Conservation (phyloP, 345 rosid genomes). For the Triadica sebifera region DNA sequence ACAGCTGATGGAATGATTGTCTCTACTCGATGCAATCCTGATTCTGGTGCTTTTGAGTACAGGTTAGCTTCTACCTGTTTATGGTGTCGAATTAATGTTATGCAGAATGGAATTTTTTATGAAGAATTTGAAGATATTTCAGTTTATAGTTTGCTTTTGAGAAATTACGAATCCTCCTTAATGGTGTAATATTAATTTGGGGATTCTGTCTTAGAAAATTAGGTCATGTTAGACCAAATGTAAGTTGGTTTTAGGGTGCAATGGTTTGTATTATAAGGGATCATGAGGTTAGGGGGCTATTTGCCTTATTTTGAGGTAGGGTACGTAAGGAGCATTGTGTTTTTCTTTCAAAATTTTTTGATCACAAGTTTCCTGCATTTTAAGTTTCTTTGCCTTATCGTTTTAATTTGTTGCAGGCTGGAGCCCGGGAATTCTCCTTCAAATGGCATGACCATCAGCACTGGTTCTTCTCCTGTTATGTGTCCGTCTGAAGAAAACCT, state of each 20-base stretch:
- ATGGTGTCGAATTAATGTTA: background rate
- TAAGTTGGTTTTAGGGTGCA: background rate
- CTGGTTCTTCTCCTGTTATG: constrained; percentile 21
- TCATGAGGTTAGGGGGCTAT: background rate
- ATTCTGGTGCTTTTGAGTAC: constrained; percentile 52
- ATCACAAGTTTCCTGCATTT: background rate
- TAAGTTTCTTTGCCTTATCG: background rate
- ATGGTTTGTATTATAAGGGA: background rate
- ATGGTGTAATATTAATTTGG: background rate
- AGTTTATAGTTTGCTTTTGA: background rate
- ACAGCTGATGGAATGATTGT: constrained; percentile 49
- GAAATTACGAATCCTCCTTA: background rate
- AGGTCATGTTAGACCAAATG: background rate
- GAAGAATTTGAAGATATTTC: background rate
- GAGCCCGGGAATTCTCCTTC: constrained; percentile 39
- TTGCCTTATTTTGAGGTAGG: background rate
- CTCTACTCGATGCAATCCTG: constrained; percentile 39
- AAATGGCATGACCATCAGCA: background rate
- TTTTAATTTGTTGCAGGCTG: constrained; percentile 42
- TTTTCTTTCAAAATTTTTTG: background rate
- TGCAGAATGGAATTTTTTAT: background rate
- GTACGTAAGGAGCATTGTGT: background rate
- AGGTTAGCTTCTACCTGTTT: constrained; percentile 35
- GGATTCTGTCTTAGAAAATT: background rate
- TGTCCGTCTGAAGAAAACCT: constrained; percentile 49